Evolutionary conservation across 2,329 filamentous ascomycete genomes (phyloP).

Genomic region (Remersonia thermophila): DNA sequence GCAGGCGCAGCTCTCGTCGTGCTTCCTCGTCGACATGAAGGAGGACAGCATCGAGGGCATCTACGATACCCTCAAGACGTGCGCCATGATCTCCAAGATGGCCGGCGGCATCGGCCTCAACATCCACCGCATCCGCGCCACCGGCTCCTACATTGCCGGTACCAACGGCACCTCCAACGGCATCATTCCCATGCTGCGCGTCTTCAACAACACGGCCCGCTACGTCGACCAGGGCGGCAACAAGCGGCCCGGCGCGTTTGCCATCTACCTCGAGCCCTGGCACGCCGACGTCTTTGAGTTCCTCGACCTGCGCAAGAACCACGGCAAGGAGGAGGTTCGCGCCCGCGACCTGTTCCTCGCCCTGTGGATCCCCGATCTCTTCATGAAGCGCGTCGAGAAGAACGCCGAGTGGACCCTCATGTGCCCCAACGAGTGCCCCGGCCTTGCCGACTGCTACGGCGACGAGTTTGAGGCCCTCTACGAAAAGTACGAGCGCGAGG

Average conservation of each 20-base stretch:
- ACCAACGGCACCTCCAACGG: conserved; percentile 98
- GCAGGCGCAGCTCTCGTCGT: conserved; percentile 87
- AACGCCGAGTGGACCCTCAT: conserved; percentile 96
- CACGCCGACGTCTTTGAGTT: conserved; percentile 97
- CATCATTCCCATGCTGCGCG: conserved; percentile 92
- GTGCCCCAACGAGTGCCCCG: conserved; percentile 93
- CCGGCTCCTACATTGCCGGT: conserved; percentile 93
- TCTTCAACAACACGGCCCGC: conserved; percentile 98
- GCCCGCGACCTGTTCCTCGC: conserved; percentile 96
- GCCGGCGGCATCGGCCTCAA: conserved; percentile 96
- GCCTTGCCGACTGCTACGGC: conserved; percentile 90
- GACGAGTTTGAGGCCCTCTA: conserved; percentile 95
- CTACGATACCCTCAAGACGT: conserved; percentile 97
- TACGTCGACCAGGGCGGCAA: conserved; percentile 99
- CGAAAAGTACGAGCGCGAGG: conserved; percentile 80
- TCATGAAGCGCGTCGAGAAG: conserved; percentile 99
- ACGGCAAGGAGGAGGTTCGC: conserved; percentile 95
- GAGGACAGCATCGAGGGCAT: conserved; percentile 99
- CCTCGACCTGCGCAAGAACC: conserved; percentile 96
- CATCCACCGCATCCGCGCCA: conserved; percentile 90
- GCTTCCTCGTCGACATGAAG: conserved; percentile 99
- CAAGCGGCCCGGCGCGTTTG: conserved; percentile 96
- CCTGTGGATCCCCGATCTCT: conserved; percentile 95
- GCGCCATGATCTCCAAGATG: conserved; percentile 99
- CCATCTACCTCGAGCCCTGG: conserved; percentile 98